phyloP scores from a whole-genome alignment of 225 moss, liverwort and hornwort genomes.

The Pseudisothecium myosuroides region DNA sequence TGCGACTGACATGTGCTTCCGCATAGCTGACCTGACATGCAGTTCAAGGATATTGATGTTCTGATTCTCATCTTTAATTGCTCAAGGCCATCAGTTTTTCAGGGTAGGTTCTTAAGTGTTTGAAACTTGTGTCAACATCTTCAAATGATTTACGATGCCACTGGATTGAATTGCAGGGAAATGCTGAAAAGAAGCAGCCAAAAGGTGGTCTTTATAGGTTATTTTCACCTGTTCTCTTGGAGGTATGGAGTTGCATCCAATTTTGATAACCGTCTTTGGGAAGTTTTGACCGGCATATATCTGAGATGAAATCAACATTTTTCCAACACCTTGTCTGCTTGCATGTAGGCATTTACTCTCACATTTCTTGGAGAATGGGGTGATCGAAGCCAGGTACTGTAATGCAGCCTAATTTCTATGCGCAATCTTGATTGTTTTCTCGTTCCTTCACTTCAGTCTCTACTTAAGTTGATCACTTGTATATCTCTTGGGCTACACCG shows the following conservation, averaged over 20 bases:
- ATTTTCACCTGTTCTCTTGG: constrained; percentile 42
- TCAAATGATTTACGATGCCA: neutral
- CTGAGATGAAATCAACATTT: neutral
- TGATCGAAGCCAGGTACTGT: constrained; percentile 82
- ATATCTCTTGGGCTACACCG: neutral
- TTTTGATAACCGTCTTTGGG: neutral
- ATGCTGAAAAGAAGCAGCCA: constrained; percentile 20
- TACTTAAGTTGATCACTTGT: neutral
- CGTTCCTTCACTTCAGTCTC: neutral
- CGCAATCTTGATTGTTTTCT: neutral
- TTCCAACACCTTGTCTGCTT: neutral
- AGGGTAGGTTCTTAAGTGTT: neutral
- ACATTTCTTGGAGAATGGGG: constrained; percentile 98
- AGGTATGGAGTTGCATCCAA: constrained; percentile 22
- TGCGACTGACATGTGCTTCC: neutral
- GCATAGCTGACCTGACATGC: neutral
- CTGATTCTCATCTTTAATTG: neutral
- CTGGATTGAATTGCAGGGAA: constrained; percentile 18
- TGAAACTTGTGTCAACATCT: neutral
- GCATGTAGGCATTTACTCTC: constrained; percentile 70
- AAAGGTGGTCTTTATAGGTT: constrained; percentile 7
- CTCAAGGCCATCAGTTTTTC: neutral
- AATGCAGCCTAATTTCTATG: neutral
- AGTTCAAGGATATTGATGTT: neutral
- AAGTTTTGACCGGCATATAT: neutral